Base-by-base conservation (phyloP, 75 land plant genomes). In the Selaginella tamariscina region DNA sequence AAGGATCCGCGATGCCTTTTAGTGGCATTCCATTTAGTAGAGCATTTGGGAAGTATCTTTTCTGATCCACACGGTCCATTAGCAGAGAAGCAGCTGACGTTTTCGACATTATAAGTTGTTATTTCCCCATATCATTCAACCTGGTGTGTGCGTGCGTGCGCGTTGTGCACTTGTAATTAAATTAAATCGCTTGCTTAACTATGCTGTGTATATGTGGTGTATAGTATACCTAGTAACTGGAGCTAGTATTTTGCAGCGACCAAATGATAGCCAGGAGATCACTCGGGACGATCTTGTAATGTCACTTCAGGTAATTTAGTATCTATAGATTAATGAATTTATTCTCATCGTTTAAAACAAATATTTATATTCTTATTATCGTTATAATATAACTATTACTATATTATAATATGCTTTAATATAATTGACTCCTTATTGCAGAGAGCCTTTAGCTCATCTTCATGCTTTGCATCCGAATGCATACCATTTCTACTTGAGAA, bases 101-200 rank as follows among this genome's bases (percentile, higher is more conserved):
- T 31, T 89, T 92, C 80, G 94, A 84, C 26, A 78, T 86, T 70
- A 77, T 89, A 59, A 78, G 88, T 56, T 64, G 87, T 31, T 94
- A 94, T 70, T 94, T 89, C 66, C 98, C 98, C 24, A 77, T 94
- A 31, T 82, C 86, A 68, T 94, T 86, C 66, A 89, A 82, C 8
- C 91, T 88, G 72, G 98, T 94, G 77, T 82, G 95, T 39, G n/a
- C n/a, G n/a, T n/a, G n/a, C n/a, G n/a, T n/a, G n/a, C n/a, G n/a
- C n/a, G n/a, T n/a, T n/a, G n/a, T n/a, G n/a, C n/a, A n/a, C n/a
- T 60, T 15, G 8, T 15, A 8, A 9, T 13, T 23, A 20, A 23
- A 20, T 60, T 60, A 18, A 9, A 60, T 11, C 23, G 21, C 23
- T 23, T 13, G 8, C 23, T 60, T 60, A 60, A 20, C 9, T 15